Evolutionary conservation across 2,329 filamentous ascomycete species (phyloP).

Genomic region (Cercospora canescens): DNA sequence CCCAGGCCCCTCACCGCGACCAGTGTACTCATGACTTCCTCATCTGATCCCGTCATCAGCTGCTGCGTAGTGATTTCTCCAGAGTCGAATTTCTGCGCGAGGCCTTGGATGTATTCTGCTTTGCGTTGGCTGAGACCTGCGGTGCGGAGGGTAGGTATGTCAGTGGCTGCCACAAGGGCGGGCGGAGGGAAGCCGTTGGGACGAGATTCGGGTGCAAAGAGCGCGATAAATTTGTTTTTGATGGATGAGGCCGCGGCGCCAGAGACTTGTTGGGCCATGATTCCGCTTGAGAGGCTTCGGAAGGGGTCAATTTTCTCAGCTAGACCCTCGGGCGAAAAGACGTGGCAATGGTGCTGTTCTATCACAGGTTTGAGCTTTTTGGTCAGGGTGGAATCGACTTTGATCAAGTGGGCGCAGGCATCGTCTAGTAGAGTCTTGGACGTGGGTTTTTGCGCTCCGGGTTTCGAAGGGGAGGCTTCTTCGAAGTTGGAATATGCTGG

Average conservation of each 20-base stretch:
- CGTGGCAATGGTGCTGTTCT: constrained; percentile 70
- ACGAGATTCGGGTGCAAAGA: constrained; percentile 57
- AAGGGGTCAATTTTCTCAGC: constrained; percentile 87
- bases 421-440: constrained; percentile 67
- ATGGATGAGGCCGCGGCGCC: constrained; percentile 89
- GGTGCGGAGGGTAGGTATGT: constrained; percentile 70
- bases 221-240: constrained; percentile 75
- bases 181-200: constrained; percentile 69
- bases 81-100: constrained; percentile 75
- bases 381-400: constrained; percentile 57
- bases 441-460: constrained; percentile 34
- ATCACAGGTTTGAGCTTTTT: constrained; percentile 68
- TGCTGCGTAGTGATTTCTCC: constrained; percentile 76
- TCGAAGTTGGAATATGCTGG: constrained; percentile 46
- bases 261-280: constrained; percentile 95
- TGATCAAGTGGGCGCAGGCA: constrained; percentile 72
- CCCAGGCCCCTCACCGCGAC: constrained; percentile 86
- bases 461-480: constrained; percentile 37
- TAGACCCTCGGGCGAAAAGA: constrained; percentile 82
- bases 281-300: constrained; percentile 76
- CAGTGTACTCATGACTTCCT: constrained; percentile 78
- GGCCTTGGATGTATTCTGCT: constrained; percentile 87
- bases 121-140: constrained; percentile 92
- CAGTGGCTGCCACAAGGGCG: constrained; percentile 63
- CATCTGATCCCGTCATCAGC: constrained; percentile 77